Evolutionary conservation across 208 protist species (phyloP).

Genomic region (Naegleria lovaniensis): DNA sequence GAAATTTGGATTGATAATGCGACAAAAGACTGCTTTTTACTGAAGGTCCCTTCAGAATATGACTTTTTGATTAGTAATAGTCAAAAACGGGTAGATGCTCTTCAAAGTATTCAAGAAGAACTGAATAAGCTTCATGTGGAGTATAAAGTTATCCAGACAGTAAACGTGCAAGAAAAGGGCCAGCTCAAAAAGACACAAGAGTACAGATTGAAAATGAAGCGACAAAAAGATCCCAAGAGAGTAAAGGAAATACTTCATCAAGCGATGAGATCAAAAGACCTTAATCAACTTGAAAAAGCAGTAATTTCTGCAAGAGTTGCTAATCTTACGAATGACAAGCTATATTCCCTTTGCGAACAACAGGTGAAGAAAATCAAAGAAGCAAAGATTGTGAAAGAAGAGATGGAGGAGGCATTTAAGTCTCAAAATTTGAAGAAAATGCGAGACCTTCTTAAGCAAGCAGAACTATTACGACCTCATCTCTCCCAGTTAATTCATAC

Average conservation of each 20-base stretch:
- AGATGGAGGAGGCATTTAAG: not conserved
- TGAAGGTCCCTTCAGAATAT: not conserved
- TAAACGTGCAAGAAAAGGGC: not conserved
- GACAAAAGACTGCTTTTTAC: not conserved
- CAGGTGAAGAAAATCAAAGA: not conserved
- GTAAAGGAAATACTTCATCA: not conserved
- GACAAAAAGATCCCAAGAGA: not conserved
- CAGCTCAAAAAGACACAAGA: not conserved
- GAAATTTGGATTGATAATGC: not conserved
- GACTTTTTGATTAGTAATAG: not conserved
- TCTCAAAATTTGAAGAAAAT: not conserved
- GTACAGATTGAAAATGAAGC: not conserved
- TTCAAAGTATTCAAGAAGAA: not conserved
- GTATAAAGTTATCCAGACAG: not conserved
- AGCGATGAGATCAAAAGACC: not conserved
- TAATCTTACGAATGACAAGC: not conserved
- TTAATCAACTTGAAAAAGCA: not conserved
- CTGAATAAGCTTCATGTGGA: not conserved
- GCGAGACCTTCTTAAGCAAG: not conserved
- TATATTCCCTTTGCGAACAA: not conserved
- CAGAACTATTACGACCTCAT: not conserved
- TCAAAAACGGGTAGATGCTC: not conserved
- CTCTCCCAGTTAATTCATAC: not conserved
- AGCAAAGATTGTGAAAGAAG: not conserved
- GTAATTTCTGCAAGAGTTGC: not conserved